These are phyloP conservation scores for Euphrasia arctica DNA, from an alignment of 305 asterid species.

Conservation along the genomic window DNA sequence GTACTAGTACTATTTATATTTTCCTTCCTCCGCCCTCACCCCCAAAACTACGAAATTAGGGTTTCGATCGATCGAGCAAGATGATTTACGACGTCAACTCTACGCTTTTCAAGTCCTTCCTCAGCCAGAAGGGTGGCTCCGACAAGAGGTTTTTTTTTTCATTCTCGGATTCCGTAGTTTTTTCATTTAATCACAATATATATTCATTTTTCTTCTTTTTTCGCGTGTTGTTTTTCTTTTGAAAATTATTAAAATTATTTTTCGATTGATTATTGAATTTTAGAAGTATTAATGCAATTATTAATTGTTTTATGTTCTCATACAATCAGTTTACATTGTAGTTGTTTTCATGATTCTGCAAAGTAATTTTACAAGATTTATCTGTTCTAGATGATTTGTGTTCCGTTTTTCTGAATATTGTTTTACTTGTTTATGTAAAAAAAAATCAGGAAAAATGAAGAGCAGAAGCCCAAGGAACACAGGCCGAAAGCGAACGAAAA, in stretches of 20 bases:
- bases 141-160: slow-evolving; percentile 57
- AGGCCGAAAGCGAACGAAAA: slow-evolving; percentile 90
- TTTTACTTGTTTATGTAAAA: not conserved
- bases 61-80: slow-evolving; percentile 22
- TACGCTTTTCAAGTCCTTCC: slow-evolving; percentile 96
- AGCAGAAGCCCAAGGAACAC: slow-evolving; percentile 93
- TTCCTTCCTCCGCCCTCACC: too few species aligned
- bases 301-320: too few species aligned
- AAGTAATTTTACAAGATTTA: too few species aligned
- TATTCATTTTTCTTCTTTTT: too few species aligned
- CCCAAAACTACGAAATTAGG: slow-evolving; percentile 24
- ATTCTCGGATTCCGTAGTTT: not conserved
- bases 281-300: too few species aligned
- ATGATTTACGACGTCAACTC: slow-evolving; percentile 99
- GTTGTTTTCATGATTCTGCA: too few species aligned
- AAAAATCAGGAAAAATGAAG: slow-evolving; percentile 72
- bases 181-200: too few species aligned
- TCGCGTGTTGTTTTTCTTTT: too few species aligned
- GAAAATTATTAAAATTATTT: too few species aligned
- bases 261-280: too few species aligned
- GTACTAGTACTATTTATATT: too few species aligned
- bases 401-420: slow-evolving; percentile 12
- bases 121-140: slow-evolving; percentile 96
- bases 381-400: not conserved
- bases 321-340: too few species aligned